Evolutionary conservation across 2,329 filamentous ascomycete species (phyloP).

Genomic region (Fusarium secorum): DNA sequence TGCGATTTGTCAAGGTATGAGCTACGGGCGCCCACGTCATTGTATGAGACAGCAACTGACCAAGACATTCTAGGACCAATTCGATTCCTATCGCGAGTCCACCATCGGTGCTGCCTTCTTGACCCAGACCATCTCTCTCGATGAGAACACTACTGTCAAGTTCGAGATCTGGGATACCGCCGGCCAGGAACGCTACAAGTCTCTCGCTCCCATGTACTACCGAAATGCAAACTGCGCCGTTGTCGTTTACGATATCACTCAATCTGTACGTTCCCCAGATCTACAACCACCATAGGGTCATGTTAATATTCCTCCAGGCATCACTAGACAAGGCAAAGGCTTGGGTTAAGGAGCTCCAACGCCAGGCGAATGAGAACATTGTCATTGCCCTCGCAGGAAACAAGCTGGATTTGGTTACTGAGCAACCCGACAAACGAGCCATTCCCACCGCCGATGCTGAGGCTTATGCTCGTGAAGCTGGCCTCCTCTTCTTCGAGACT

Average conservation of each 20-base stretch:
- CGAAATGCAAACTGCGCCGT: slow-evolving; percentile 99
- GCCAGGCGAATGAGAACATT: slow-evolving; percentile 99
- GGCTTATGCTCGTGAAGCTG: slow-evolving; percentile 92
- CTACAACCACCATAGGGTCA: not conserved
- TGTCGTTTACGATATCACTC: slow-evolving; percentile 98
- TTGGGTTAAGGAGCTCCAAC: slow-evolving; percentile 98
- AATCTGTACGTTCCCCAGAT: slow-evolving; percentile 75
- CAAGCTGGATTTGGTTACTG: slow-evolving; percentile 94
- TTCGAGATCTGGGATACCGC: slow-evolving; percentile 99
- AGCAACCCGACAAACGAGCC: slow-evolving; percentile 94
- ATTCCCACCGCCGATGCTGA: slow-evolving; percentile 90
- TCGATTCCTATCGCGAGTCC: slow-evolving; percentile 95
- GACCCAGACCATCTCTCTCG: slow-evolving; percentile 97
- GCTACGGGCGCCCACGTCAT: not conserved
- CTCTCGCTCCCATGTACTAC: slow-evolving; percentile 99
- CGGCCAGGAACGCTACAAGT: slow-evolving; percentile 98
- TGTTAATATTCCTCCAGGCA: slow-evolving; percentile 56
- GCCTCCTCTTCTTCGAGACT: slow-evolving; percentile 97
- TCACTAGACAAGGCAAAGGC: slow-evolving; percentile 99
- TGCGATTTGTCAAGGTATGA: slow-evolving; percentile 94
- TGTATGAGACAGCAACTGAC: slow-evolving; percentile 5
- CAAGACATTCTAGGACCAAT: slow-evolving; percentile 79
- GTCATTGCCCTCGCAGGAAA: slow-evolving; percentile 98
- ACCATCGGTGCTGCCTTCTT: slow-evolving; percentile 98
- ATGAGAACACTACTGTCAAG: slow-evolving; percentile 98